Conservation (phyloP, 768 basidiomycete genomes). For the Hericium erinaceus region DNA sequence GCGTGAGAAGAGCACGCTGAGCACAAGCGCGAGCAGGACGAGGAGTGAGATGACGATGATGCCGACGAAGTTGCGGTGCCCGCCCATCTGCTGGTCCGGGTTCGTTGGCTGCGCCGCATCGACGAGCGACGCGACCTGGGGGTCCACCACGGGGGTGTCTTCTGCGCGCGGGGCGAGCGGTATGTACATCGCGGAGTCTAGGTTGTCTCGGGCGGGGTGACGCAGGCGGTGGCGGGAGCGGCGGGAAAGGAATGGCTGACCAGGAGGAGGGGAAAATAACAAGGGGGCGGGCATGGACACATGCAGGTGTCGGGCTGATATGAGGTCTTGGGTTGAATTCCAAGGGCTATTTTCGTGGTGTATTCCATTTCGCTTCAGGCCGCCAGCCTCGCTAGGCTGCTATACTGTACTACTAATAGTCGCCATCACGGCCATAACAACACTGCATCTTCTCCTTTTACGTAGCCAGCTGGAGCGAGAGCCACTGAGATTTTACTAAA, state of each 20-base stretch:
- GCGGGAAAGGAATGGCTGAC: neutral
- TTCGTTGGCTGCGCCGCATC: neutral
- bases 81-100: constrained; percentile 6
- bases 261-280: neutral
- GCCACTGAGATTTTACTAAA: no score
- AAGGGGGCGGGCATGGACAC: neutral
- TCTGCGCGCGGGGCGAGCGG: neutral
- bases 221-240: neutral
- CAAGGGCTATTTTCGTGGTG: neutral
- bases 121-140: neutral
- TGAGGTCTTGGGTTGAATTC: neutral
- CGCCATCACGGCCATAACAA: no score
- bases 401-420: neutral
- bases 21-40: constrained; percentile 7
- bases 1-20: constrained; percentile 20
- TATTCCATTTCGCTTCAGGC: neutral
- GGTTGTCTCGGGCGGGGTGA: neutral
- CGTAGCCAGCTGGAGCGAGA: no score
- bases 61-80: constrained; percentile 17
- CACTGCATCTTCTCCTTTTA: no score
- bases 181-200: neutral
- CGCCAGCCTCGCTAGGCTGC: neutral
- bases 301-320: no score
- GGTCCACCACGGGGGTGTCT: neutral
- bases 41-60: constrained; percentile 18